Evolutionary conservation across 768 basidiomycete genomes (phyloP), one percentile per base, ranked within the genome.

Genomic region (Termitomyces sp.): DNA sequence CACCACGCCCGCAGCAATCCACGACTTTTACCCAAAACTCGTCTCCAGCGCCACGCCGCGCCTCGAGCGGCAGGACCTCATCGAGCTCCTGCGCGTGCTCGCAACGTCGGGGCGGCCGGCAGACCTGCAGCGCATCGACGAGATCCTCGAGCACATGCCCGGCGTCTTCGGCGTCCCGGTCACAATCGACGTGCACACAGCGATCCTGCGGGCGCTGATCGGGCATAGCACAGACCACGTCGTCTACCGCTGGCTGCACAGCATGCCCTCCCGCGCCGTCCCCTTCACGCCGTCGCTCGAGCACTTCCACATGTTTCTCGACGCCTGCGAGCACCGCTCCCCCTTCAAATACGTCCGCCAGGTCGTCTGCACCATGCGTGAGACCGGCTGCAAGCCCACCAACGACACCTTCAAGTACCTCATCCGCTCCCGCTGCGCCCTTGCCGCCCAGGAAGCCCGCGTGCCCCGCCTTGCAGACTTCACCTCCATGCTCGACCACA

Each of bases 221-320:
- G 66, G 74, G 44, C 70, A 72, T 46, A 77, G 77, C 0, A 76
- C 81, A 53, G 51, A 70, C 8, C 70, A 72, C 47, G 72, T 77
- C 12, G 75, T 80, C 39, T 64, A 75, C 27, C 67, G 73, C 23
- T 85, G 86, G 79, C 68, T 89, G 3, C 63, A 61, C 43, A 71
- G 71, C n/a, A 84, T 88, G 77, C 73, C 79, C 14, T 68, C 68
- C 25, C 78, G 77, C 49, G 74, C 82, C 3, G 79, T 78, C 2
- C 63, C 75, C 35, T 59, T 77, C 43, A 66, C 65, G 5, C 83
- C 84, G 0, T 76, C 77, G 23, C 67, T 78, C 37, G 71, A 78
- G 21, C 83, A 84, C 55, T 83, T 83, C 72, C 79, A 86, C 59
- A 57, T 75, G 10, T 76, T 85, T 59, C 69, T 88, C 35, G 71